These are phyloP conservation scores for Shiraia bambusicola DNA, from an alignment of 2,329 filamentous ascomycete species.

Conservation along the genomic window DNA sequence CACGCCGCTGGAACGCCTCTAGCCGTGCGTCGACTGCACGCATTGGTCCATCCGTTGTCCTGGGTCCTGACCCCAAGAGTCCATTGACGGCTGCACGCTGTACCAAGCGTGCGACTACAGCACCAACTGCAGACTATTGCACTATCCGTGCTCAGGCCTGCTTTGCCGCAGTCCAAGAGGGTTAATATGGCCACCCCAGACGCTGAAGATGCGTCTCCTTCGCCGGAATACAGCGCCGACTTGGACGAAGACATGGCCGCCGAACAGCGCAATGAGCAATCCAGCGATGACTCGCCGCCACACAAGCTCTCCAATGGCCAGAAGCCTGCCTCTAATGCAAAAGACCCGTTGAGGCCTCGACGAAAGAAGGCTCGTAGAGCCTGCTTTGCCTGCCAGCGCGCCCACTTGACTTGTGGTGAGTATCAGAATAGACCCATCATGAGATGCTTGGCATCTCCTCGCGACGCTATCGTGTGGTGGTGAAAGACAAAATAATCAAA, in stretches of 20 bases:
- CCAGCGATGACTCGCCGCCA: constrained; percentile 38
- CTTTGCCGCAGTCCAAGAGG: constrained; percentile 30
- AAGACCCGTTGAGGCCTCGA: constrained; percentile 84
- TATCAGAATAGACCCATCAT: constrained; percentile 25
- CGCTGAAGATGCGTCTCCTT: constrained; percentile 50
- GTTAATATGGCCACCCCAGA: constrained; percentile 53
- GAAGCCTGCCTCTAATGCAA: constrained; percentile 58
- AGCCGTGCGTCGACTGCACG: constrained; percentile 31
- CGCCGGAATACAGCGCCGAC: constrained; percentile 50
- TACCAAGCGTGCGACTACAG: constrained; percentile 45
- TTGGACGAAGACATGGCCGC: constrained; percentile 48
- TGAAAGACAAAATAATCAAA: too few relatives aligned
- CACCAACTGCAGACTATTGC: constrained; percentile 35
- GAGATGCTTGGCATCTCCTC: neutral
- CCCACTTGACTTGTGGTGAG: constrained; percentile 98
- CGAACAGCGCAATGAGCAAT: constrained; percentile 43
- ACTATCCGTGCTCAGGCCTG: constrained; percentile 37
- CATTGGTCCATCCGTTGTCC: constrained; percentile 43
- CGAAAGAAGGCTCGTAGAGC: constrained; percentile 95
- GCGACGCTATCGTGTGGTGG: neutral
- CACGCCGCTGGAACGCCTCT: constrained; percentile 44
- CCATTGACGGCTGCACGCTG: constrained; percentile 44
- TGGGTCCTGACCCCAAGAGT: constrained; percentile 33
- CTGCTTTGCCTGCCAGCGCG: constrained; percentile 94
- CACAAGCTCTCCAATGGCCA: constrained; percentile 37